Base-by-base conservation (phyloP, 257 asterid genomes). In the Verbascum thapsus region DNA sequence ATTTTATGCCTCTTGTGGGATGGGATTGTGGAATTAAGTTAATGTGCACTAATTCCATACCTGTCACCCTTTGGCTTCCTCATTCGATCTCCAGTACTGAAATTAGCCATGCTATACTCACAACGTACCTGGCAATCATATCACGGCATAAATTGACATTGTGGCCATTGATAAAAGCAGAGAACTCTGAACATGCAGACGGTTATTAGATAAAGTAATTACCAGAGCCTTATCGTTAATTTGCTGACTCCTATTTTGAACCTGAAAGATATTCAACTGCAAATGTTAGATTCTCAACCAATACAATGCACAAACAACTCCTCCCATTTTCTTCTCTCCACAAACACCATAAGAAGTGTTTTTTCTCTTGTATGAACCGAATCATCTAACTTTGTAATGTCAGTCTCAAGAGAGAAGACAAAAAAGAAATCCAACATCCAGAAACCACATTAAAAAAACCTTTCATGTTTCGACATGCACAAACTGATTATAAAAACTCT, bases 21-120 rank as follows among this genome's bases (percentile, higher is more conserved):
- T 13, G 10, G 10, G 20, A 13, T 56, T 4, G 18, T n/a, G 10
- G 35, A 6, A 17, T n/a, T 16, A 3, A 23, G 42, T 59, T 42
- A 41, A n/a, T n/a, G n/a, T n/a, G n/a, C n/a, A n/a, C n/a, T n/a
- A n/a, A n/a, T n/a, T n/a, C n/a, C n/a, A n/a, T 78, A 91, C 98
- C 98, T 83, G 72, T 94, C 97, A 38, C 90, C 96, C 85, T 94
- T 94, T 42, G 96, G 95, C 72, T 78, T 87, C 73, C 95, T 90
- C 88, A 70, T 80, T 61, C 97, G 88, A 78, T 90, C 97, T 59
- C 99, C 99, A 10, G 97, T 85, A 64, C 99, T 90, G 80, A 94
- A 94, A 75, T 90, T 94, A 58, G 97, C 99, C 99, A 94, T 94
- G 83, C 96, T 85, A 72, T 94, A 94, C 78, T 90, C 99, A 16